Base-by-base conservation (phyloP, 768 basidiomycete genomes). In the Podaxis carcinomalis region DNA sequence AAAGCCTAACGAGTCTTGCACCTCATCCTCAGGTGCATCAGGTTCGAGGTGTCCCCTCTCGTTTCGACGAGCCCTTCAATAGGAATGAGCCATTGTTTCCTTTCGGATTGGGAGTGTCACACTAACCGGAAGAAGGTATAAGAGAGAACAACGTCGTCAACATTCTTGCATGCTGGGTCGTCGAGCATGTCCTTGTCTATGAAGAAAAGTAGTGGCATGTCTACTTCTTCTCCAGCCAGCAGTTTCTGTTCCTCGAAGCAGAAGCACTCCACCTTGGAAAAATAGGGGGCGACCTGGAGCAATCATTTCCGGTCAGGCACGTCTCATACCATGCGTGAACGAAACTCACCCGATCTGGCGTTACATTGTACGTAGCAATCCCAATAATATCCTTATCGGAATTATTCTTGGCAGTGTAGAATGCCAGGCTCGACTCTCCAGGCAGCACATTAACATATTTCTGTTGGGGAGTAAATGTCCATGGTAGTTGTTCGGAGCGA, bases 211-310 rank as follows among this genome's bases (percentile, higher is more conserved):
- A 99, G 81, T 2, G 97, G 97, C 84, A 99, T 93, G 74, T 99
- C 97, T 36, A 99, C 91, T 74, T 98, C 95, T 76, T 99, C 97
- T 28, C 90, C 89, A 0, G 95, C 95, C 25, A 97, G 78, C 9
- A 99, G 84, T 67, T 88, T 91, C 74, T 99, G 97, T 71, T 99
- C 97, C 72, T 99, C 97, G 66, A 99, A 99, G 74, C 97, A 99
- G 79, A 99, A 99, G 66, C 97, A 99, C 73, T 99, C 97, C 11
- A 99, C 94, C 77, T 99, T 99, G 54, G 95, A 94, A 70, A 99
- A 99, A 74, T 98, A 98, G 0, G 96, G 95, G 7, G 97, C 97
- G 66, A 98, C 83, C 96, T 98, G 68, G 19, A 56, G 13, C 5
- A 47, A 16, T 9, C 9, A 54, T 51, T 46, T 42, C 51, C 42